Conservation (phyloP, 495 filamentous ascomycete genomes). For the Letharia columbiana region DNA sequence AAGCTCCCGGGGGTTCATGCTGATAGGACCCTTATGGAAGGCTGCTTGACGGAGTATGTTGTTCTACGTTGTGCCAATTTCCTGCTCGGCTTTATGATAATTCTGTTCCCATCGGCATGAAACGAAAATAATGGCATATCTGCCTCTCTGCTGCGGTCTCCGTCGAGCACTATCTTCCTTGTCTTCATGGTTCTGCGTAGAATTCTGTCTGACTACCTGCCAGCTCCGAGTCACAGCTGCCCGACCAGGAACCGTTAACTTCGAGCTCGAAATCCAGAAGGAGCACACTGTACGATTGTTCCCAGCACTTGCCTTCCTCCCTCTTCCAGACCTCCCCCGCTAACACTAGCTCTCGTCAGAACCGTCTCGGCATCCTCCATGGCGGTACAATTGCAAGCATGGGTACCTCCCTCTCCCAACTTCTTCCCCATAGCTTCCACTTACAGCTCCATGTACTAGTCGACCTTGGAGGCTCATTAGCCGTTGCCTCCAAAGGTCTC, state of each 20-base stretch:
- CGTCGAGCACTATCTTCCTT: slow-evolving; percentile 23
- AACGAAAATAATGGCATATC: neutral
- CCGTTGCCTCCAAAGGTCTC: slow-evolving; percentile 81
- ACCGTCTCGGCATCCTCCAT: slow-evolving; percentile 82
- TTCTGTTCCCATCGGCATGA: neutral
- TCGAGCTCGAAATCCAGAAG: slow-evolving; percentile 77
- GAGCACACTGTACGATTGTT: slow-evolving; percentile 66
- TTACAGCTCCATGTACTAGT: slow-evolving; percentile 37
- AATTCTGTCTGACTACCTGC: slow-evolving; percentile 11
- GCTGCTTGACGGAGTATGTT: slow-evolving; percentile 31
- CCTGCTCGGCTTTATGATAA: neutral
- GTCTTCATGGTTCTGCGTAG: slow-evolving; percentile 37
- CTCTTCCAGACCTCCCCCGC: neutral
- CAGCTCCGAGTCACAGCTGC: slow-evolving; percentile 73
- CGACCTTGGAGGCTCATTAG: slow-evolving; percentile 86
- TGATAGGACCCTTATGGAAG: slow-evolving; percentile 11
- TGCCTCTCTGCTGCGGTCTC: neutral
- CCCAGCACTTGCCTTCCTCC: neutral
- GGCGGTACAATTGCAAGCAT: slow-evolving; percentile 93
- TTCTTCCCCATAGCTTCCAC: neutral
- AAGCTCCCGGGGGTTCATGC: neutral
- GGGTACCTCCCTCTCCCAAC: slow-evolving; percentile 38
- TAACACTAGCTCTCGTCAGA: slow-evolving; percentile 40
- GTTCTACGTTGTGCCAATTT: neutral
- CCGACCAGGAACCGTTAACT: slow-evolving; percentile 68